Evolutionary conservation across 176 grass and related monocot genomes (phyloP).

Genomic region (Rhynchospora breviuscula): DNA sequence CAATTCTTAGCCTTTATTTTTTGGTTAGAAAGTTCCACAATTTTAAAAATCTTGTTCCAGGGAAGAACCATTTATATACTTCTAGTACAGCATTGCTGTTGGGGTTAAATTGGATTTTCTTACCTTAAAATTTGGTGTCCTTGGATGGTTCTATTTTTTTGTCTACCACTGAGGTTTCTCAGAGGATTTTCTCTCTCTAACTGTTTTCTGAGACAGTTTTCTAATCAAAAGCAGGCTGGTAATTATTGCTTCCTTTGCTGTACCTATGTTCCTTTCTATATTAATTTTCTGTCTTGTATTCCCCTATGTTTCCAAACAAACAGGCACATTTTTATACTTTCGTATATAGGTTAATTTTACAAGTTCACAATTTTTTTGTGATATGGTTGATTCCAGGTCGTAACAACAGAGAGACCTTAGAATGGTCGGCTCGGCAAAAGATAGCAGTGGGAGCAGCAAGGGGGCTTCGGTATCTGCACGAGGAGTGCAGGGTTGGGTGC

Average conservation of each 20-base stretch:
- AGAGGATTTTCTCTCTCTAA: background rate
- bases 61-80: background rate
- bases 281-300: background rate
- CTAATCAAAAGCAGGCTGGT: background rate
- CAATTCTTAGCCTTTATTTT: background rate
- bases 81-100: background rate
- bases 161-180: background rate
- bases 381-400: slow-evolving; percentile 37
- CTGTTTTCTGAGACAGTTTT: background rate
- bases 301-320: background rate
- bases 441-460: slow-evolving; percentile 96
- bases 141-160: background rate
- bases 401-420: slow-evolving; percentile 56
- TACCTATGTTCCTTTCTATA: background rate
- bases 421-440: slow-evolving; percentile 92
- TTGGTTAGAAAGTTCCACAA: background rate
- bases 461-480: slow-evolving; percentile 89
- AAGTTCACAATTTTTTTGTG: background rate
- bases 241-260: background rate
- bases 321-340: background rate
- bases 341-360: background rate
- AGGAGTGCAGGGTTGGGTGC: slow-evolving; percentile 98
- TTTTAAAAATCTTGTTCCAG: slow-evolving; percentile 1
- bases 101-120: background rate
- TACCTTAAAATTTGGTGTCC: background rate